Percentiles rank a stretch among this genome's conserved stretches.
phyloP scores from a whole-genome alignment of 305 asterid genomes.

The Plantago coronopus region DNA sequence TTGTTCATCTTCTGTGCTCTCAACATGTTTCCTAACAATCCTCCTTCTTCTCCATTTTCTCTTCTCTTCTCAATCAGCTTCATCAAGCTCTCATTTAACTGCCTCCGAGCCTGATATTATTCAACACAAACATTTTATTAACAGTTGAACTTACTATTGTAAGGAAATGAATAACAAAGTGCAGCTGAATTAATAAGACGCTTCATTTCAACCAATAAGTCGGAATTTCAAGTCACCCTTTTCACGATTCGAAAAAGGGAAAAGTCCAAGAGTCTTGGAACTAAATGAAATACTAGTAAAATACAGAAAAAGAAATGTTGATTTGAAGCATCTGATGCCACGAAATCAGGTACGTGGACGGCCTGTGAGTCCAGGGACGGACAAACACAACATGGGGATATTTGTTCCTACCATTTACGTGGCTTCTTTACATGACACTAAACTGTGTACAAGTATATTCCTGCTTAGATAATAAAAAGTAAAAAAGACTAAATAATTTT shows the following conservation, averaged over 20 bases:
- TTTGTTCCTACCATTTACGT: constrained; percentile 12
- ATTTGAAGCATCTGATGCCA: background rate
- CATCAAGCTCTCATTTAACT: constrained; percentile 36
- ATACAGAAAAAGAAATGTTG: background rate
- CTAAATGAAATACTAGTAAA: background rate
- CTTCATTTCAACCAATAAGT: too few species aligned
- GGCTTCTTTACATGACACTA: constrained; percentile 4
- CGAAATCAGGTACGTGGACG: constrained; percentile 14
- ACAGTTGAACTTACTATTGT: too few species aligned
- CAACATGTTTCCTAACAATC: constrained; percentile 47
- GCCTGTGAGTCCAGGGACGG: constrained; percentile 6
- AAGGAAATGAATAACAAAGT: too few species aligned
- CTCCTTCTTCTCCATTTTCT: constrained; percentile 31
- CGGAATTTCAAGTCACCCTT: too few species aligned
- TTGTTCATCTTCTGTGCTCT: constrained; percentile 28
- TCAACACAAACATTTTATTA: background rate
- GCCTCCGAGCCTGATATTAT: constrained; percentile 47
- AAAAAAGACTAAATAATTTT: too few species aligned
- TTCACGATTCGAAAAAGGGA: background rate
- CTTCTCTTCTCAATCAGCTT: constrained; percentile 47
- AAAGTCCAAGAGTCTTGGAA: background rate
- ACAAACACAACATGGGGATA: constrained; percentile 9
- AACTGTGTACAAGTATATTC: too few species aligned
- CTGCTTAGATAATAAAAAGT: too few species aligned
- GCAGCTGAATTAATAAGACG: too few species aligned